phyloP scores from a whole-genome alignment of 768 basidiomycete genomes.

The Podaxis rugospora region DNA sequence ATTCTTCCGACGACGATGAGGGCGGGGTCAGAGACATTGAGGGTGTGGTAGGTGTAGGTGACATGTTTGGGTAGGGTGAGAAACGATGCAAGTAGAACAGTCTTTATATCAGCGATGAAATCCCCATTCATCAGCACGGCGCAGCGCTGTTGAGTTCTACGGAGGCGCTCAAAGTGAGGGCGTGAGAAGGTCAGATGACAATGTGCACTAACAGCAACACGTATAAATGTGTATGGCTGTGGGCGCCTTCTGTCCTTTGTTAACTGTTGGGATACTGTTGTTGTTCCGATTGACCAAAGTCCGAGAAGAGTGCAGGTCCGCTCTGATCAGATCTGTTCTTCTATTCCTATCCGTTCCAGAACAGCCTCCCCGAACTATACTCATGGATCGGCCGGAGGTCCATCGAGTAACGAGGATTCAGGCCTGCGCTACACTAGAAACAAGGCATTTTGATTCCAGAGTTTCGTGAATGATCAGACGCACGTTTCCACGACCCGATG shows the following conservation, averaged over 20 bases:
- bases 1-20: neutral
- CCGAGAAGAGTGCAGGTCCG: too few relatives aligned
- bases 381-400: neutral
- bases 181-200: neutral
- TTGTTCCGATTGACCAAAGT: neutral
- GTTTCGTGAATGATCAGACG: too few relatives aligned
- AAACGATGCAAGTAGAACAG: neutral
- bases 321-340: neutral
- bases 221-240: neutral
- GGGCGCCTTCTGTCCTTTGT: neutral
- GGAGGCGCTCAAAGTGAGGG: neutral
- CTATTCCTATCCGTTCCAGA: neutral
- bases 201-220: neutral
- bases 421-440: too few relatives aligned
- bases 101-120: constrained; percentile 1
- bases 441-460: too few relatives aligned
- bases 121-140: neutral
- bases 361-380: neutral
- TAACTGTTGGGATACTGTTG: neutral
- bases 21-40: neutral
- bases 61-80: neutral
- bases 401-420: neutral
- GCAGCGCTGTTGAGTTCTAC: neutral
- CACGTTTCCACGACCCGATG: too few relatives aligned
- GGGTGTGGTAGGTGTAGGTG: neutral